Evolutionary conservation across 2,329 filamentous ascomycete genomes (phyloP), one percentile per base, ranked within the genome.

Genomic region (Neofusicoccum cordaticola): DNA sequence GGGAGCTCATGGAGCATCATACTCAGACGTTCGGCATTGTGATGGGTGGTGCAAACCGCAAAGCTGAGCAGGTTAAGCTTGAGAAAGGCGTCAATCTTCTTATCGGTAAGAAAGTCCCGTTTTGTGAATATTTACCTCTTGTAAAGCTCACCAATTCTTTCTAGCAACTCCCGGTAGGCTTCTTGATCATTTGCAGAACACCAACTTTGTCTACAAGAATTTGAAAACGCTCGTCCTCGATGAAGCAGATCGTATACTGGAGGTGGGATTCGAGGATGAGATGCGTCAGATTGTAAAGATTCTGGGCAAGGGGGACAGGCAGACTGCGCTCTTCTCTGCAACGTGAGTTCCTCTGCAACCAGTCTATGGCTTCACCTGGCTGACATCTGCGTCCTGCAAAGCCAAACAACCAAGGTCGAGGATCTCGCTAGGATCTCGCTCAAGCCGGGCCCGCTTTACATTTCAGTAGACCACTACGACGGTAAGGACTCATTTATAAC

Each of bases 251-350:
- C 89, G 95, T 53, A 97, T 99, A 68, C 82, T 99, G 50, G 95
- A 99, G 80, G 92, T 97, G 67, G 94, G 95, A 71, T 99, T 99
- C 83, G 95, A 99, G 78, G 95, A 98, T 74, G 95, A 99, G 81
- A 97, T 99, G 90, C 85, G 91, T 68, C 90, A 96, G 78, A 96
- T 97, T 70, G 88, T 97, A 77, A 93, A 93, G 41, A 60, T 48
- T 7, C 42, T 64, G 19, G 48, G 41, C 41, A n/a, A 15, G 70
- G 89, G 96, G 65, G 88, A 93, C 69, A 84, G 95, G 66, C 94
- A 98, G 79, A 97, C 93, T 0, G 95, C 96, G 89, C 86, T 99
- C n/a, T 99, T 99, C 84, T 97, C 93, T 13, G 95, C 95, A 13
- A 99, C 95, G 37, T 39, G 13, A 9, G 37, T 39, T 39, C 6